Conservation (phyloP, 2,329 filamentous ascomycete genomes). For the Colletotrichum lupini region DNA sequence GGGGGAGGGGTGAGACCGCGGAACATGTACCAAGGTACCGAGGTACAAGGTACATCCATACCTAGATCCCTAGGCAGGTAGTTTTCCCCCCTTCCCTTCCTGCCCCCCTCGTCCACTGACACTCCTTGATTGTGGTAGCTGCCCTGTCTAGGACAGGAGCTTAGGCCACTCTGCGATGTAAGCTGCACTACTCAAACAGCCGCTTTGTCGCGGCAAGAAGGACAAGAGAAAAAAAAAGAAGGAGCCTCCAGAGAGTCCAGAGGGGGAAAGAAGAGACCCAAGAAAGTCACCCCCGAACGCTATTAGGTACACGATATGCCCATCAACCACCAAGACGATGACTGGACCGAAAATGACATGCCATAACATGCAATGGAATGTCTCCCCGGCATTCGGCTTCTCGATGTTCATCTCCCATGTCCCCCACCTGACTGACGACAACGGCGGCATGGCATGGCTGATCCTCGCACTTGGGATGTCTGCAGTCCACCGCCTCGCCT, state of each 20-base stretch:
- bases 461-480: constrained; percentile 1
- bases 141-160: constrained; percentile 23
- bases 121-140: neutral
- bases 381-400: constrained; percentile 29
- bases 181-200: constrained; percentile 29
- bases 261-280: neutral
- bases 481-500: neutral
- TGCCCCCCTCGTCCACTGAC: neutral
- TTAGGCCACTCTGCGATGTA: constrained; percentile 26
- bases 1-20: constrained; percentile 13
- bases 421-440: neutral
- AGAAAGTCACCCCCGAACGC: neutral
- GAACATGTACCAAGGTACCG: constrained; percentile 1
- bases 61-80: no score
- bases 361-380: neutral
- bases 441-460: neutral
- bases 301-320: neutral
- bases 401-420: neutral
- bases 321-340: neutral
- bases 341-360: neutral
- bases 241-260: no score
- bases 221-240: neutral
- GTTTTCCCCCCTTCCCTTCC: neutral
- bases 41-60: constrained; percentile 1
- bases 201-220: constrained; percentile 28